Conservation (phyloP, 768 basidiomycete genomes). For the Lentinula edodes region DNA sequence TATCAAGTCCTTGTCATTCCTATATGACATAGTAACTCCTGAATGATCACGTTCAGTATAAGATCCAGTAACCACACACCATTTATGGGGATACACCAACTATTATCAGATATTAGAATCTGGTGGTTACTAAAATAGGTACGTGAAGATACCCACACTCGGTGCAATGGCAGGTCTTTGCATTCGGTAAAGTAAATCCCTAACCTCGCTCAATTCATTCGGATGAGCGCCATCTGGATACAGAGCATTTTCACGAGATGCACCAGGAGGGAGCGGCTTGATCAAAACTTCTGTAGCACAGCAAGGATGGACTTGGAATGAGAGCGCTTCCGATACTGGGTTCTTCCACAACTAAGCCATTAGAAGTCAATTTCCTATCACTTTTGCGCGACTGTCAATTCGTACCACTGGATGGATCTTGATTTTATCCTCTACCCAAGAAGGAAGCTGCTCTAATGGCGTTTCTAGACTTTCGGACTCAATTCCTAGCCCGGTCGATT, state of each 20-base stretch:
- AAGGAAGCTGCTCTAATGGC: constrained; percentile 39
- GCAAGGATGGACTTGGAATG: constrained; percentile 57
- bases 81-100: constrained; percentile 54
- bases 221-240: constrained; percentile 72
- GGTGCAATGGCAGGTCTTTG: constrained; percentile 89
- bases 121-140: constrained; percentile 30
- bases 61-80: constrained; percentile 22
- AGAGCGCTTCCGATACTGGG: constrained; percentile 46
- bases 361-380: constrained; percentile 10
- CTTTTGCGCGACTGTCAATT: not conserved
- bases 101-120: constrained; percentile 7
- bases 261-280: constrained; percentile 39
- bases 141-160: constrained; percentile 34
- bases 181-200: constrained; percentile 79
- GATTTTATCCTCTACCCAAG: constrained; percentile 48
- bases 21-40: constrained; percentile 3
- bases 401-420: constrained; percentile 47
- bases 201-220: constrained; percentile 65
- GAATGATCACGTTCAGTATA: not conserved
- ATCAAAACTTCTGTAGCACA: constrained; percentile 38
- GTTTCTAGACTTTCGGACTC: constrained; percentile 46
- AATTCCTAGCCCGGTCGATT: constrained; percentile 49
- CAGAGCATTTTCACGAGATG: constrained; percentile 33
- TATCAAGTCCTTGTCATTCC: constrained; percentile 47
- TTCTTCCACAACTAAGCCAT: constrained; percentile 50